Conservation (phyloP, 2,329 filamentous ascomycete genomes). For the Trichoderma arundinaceum region DNA sequence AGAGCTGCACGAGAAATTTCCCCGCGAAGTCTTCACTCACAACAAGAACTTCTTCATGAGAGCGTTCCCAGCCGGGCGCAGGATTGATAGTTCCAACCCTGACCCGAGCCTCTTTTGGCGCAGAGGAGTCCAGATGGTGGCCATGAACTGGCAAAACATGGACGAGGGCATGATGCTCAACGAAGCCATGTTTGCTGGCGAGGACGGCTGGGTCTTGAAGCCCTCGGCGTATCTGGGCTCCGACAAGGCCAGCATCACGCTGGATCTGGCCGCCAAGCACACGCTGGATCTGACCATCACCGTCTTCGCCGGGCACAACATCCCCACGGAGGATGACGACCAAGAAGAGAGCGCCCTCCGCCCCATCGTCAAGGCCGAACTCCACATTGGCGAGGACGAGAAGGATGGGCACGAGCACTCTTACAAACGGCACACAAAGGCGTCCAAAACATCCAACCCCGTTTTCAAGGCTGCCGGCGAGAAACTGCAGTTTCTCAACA, state of each 20-base stretch:
- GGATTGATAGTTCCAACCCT: constrained; percentile 90
- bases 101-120: constrained; percentile 93
- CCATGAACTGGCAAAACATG: constrained; percentile 95
- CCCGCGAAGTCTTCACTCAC: constrained; percentile 80
- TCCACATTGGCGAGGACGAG: constrained; percentile 70
- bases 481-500: constrained; percentile 62
- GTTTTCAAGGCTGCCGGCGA: constrained; percentile 62
- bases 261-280: constrained; percentile 54
- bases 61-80: constrained; percentile 81
- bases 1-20: constrained; percentile 62
- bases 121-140: constrained; percentile 95
- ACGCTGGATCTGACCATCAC: constrained; percentile 73
- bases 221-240: constrained; percentile 71
- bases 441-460: constrained; percentile 64
- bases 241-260: constrained; percentile 47
- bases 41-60: constrained; percentile 89
- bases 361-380: constrained; percentile 77
- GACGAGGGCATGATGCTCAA: constrained; percentile 97
- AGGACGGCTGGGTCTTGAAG: constrained; percentile 85
- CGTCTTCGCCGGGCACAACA: constrained; percentile 76
- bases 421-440: constrained; percentile 65
- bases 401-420: constrained; percentile 55
- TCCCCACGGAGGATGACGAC: constrained; percentile 50
- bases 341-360: constrained; percentile 53
- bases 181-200: constrained; percentile 93